phyloP scores from a whole-genome alignment of 2,329 filamentous ascomycete genomes.

The Volutella citrinella region DNA sequence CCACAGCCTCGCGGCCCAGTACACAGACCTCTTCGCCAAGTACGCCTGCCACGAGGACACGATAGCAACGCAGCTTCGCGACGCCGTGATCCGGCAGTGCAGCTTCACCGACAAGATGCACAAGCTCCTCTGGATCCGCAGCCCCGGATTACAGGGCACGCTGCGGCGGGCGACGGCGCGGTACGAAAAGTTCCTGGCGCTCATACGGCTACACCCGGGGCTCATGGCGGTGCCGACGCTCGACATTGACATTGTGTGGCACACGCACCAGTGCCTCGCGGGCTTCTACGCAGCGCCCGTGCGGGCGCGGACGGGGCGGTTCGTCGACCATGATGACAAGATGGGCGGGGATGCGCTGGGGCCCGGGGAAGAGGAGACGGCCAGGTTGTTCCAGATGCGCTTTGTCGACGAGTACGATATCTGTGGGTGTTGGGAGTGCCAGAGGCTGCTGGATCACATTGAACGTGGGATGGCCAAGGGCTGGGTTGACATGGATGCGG shows the following conservation, averaged over 20 bases:
- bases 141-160: constrained; percentile 32
- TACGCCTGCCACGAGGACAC: background rate
- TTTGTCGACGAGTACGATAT: constrained; percentile 34
- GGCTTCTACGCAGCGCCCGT: constrained; percentile 22
- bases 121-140: constrained; percentile 35
- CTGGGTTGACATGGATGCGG: constrained; percentile 7
- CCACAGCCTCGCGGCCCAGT: constrained; percentile 2
- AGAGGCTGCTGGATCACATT: constrained; percentile 27
- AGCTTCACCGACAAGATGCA: constrained; percentile 41
- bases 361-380: constrained; percentile 27
- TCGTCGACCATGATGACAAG: constrained; percentile 39
- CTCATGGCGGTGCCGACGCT: constrained; percentile 37
- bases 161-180: constrained; percentile 32
- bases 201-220: constrained; percentile 27
- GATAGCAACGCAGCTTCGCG: constrained; percentile 24
- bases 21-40: background rate
- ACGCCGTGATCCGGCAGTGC: constrained; percentile 35
- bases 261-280: constrained; percentile 39
- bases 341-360: constrained; percentile 26
- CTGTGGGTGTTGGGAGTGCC: constrained; percentile 37
- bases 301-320: constrained; percentile 15
- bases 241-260: constrained; percentile 42
- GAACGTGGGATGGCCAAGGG: constrained; percentile 4
- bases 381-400: constrained; percentile 24
- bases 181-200: constrained; percentile 36